Base-by-base conservation (phyloP, 352 stramenopile species). In the Pseudoperonospora humuli region DNA sequence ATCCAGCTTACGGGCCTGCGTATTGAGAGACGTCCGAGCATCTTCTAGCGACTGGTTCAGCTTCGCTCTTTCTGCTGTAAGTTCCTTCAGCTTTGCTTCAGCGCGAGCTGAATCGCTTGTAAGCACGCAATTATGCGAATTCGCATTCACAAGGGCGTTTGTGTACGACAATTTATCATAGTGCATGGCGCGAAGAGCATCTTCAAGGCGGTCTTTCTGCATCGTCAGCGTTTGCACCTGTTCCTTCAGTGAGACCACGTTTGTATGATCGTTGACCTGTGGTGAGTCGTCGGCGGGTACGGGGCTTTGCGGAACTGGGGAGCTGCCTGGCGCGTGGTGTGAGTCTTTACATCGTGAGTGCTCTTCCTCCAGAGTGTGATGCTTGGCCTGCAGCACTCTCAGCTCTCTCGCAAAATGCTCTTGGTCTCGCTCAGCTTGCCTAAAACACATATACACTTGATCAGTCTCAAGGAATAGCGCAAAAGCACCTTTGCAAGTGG, bases 161-260 rank as follows among this genome's bases (percentile, higher is more conserved):
- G 80, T 86, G 47, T 86, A 92, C 40, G 76, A 84, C 1, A 87
- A 69, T 32, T 89, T 92, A 46, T 92, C 80, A 57, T 92, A 88
- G 17, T 88, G 76, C 25, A 70, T 83, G 1, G 69, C 70, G 3
- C 75, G 75, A 25, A 88, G 64, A 3, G 80, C 69, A 31, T 89
- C 73, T 58, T 89, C 80, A 17, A 92, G 70, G 9, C 71, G 57
- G 23, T 77, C 61, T 43, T 80, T 81, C 44, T 86, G 73, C 3
- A 54, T 50, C 15, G 61, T 62, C 39, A 88, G 39, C 4, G 54
- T 67, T n/a, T 60, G 44, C 3, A 88, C 39, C 44, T 86, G 77
- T 24, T 84, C 64, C 25, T 72, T 70, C 5, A 89, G 38, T n/a
- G 48, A 37, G 3, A 42, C 38, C 2, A 50, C 9, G 18, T 58